Base-by-base conservation (phyloP, 768 basidiomycete genomes). In the Artomyces pyxidatus region DNA sequence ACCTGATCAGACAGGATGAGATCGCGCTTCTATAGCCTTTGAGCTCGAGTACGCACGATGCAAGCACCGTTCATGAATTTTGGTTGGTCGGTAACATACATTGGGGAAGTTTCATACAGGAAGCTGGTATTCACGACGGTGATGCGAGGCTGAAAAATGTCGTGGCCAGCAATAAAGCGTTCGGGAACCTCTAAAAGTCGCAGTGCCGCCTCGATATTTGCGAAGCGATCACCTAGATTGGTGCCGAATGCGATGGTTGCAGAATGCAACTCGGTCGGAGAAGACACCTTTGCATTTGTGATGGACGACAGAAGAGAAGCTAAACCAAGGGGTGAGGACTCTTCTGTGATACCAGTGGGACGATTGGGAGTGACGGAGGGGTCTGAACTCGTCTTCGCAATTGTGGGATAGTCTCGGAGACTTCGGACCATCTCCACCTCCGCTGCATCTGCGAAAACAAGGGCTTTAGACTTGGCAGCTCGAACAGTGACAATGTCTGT, bases 51-150 rank as follows among this genome's bases (percentile, higher is more conserved):
- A 73, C 88, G 49, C 53, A 95, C 94, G 65, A 91, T 69, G 53
- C 91, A 87, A n/a, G 88, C 89, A 55, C 88, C 87, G 59, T 97
- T 99, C 51, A 87, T 76, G 66, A 97, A 98, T 29, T 72, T 68
- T 11, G 84, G 86, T 63, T 99, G 96, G 49, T 96, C 85, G 10
- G 78, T 78, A 37, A 95, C 85, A 62, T 99, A 98, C 96, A 99
- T 98, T 0, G 96, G 90, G 10, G 83, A 74, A 17, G 87, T 93
- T 66, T 97, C 87, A 62, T 97, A 98, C 69, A 97, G 62, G 66
- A 92, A 88, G 61, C 90, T 92, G 1, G 90, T 93, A 57, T 88
- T 75, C 19, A 82, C 64, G 25, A 95, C 71, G 14, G 59, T 60
- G 2, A 74, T 63, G 23, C 56, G 56, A 0, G 63, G 53, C 1